Evolutionary conservation across 75 land plant species (phyloP).

Genomic region (Cunninghamia lanceolata): DNA sequence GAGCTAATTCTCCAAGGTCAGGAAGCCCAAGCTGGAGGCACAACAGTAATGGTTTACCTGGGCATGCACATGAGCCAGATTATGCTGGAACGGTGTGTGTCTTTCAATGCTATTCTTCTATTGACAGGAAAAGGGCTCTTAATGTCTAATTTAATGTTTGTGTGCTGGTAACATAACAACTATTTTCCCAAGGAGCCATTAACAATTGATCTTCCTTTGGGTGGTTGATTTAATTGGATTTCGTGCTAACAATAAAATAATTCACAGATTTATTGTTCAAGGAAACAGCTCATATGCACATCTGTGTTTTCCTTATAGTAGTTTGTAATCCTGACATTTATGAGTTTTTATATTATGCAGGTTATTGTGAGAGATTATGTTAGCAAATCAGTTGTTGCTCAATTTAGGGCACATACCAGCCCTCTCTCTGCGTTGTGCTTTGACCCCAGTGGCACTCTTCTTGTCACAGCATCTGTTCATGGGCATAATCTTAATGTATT

Average conservation of each 20-base stretch:
- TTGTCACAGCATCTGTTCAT: constrained; percentile 97
- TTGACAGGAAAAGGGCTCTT: not conserved
- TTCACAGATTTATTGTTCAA: not conserved
- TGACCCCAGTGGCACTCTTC: constrained; percentile 94
- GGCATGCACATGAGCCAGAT: constrained; percentile 57
- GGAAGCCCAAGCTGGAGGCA: constrained; percentile 41
- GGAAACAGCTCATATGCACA: not conserved
- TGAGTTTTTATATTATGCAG: constrained; percentile 34
- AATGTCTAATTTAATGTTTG: not conserved
- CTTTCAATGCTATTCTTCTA: not conserved
- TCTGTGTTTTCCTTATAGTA: not conserved
- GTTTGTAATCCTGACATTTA: not conserved
- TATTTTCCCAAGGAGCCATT: not conserved
- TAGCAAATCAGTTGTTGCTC: constrained; percentile 69
- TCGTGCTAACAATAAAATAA: not conserved
- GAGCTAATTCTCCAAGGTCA: constrained; percentile 32
- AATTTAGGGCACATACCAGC: constrained; percentile 89
- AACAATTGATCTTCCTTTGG: not conserved
- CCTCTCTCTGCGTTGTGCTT: constrained; percentile 92
- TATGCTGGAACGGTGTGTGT: constrained; percentile 73
- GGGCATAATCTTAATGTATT: constrained; percentile 96
- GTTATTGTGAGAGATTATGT: constrained; percentile 89
- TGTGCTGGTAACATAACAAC: not conserved
- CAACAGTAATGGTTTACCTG: constrained; percentile 32
- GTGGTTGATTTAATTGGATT: not conserved